These are phyloP conservation scores for Excoecaria cochinchinensis DNA, from an alignment of 345 rosid species.

Conservation along the genomic window DNA sequence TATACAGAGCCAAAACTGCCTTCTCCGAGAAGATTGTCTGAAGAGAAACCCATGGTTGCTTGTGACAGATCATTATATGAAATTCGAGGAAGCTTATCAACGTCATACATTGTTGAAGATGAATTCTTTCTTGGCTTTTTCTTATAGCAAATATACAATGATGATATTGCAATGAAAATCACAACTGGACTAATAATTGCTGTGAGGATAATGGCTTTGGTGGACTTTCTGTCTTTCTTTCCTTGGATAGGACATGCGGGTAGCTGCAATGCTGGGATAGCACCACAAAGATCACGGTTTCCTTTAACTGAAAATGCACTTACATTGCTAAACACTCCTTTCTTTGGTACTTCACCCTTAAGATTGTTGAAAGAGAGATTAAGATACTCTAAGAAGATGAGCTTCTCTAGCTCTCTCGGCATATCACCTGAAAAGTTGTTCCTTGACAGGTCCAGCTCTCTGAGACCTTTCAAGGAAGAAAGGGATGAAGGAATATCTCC, in stretches of 20 bases:
- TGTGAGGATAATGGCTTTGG: neutral
- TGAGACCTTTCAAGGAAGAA: constrained; percentile 9
- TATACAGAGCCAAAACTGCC: too few relatives aligned
- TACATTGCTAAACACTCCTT: constrained; percentile 15
- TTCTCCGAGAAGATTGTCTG: too few relatives aligned
- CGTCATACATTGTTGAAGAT: too few relatives aligned
- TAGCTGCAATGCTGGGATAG: neutral
- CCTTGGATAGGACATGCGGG: neutral
- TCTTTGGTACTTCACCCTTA: constrained; percentile 14
- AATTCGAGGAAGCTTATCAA: too few relatives aligned
- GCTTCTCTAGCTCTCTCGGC: neutral
- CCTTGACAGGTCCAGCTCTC: constrained; percentile 6
- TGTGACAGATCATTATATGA: too few relatives aligned
- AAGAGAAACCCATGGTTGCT: too few relatives aligned
- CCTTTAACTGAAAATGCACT: constrained; percentile 1
- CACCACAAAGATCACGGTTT: constrained; percentile 18
- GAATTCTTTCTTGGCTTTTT: too few relatives aligned
- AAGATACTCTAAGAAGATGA: neutral
- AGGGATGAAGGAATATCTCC: constrained; percentile 16
- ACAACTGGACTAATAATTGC: neutral
- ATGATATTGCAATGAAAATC: neutral
- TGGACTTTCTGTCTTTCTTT: neutral
- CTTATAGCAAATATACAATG: neutral
- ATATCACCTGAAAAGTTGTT: constrained; percentile 19
- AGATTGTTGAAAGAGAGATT: constrained; percentile 17